Percentiles rank a stretch among this genome's conserved stretches.
Evolutionary conservation across 148 eudicot species (phyloP).

Genomic region (Rhododendron williamsianum): DNA sequence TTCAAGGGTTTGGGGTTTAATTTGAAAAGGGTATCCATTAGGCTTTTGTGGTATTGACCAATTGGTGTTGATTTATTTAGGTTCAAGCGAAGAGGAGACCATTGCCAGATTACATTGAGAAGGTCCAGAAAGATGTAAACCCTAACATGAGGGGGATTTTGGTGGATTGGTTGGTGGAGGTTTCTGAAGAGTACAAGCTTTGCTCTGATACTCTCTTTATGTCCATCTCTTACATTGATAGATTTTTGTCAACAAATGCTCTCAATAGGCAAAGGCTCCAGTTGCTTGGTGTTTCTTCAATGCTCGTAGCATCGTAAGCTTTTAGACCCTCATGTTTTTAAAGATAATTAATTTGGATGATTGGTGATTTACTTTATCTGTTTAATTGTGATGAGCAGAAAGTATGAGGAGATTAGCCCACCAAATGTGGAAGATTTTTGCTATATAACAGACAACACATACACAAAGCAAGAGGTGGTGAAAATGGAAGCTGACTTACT

Average conservation of each 20-base stretch:
- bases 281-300: constrained; percentile 85
- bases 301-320: constrained; percentile 96
- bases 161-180: constrained; percentile 95
- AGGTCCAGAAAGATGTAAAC: constrained; percentile 75
- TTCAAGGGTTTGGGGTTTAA: background rate
- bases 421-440: constrained; percentile 70
- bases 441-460: constrained; percentile 84
- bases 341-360: background rate
- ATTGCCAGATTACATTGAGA: constrained; percentile 52
- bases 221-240: constrained; percentile 65
- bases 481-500: constrained; percentile 87
- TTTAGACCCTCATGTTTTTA: background rate
- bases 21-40: background rate
- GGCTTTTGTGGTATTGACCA: background rate
- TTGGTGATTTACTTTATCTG: background rate
- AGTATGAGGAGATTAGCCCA: constrained; percentile 87
- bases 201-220: constrained; percentile 71
- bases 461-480: constrained; percentile 69
- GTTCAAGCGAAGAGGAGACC: constrained; percentile 70
- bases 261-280: constrained; percentile 66
- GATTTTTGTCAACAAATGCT: constrained; percentile 58
- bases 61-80: constrained; percentile 29
- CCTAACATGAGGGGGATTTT: constrained; percentile 84
- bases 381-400: constrained; percentile 29
- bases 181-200: constrained; percentile 89